Percentiles rank a stretch among this genome's conserved stretches.
Evolutionary conservation across 2,329 filamentous ascomycete species (phyloP).

Genomic region (Chaetomiaceae sp.): DNA sequence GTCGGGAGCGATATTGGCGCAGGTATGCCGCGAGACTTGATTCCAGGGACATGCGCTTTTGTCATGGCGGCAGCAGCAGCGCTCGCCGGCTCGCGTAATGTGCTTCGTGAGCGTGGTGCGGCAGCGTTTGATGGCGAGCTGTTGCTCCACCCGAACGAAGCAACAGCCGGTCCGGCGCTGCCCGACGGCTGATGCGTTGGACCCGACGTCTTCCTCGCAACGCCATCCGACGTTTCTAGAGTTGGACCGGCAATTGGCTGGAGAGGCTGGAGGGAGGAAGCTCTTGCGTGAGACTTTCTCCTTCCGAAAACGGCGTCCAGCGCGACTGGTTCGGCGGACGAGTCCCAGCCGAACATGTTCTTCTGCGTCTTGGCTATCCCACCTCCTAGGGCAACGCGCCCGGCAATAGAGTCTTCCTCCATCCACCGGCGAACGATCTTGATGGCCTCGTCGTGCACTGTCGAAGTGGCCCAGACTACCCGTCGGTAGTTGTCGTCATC

Average conservation of each 20-base stretch:
- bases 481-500: conserved; percentile 55
- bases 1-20: neutral
- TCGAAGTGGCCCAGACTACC: conserved; percentile 52
- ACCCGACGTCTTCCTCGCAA: neutral
- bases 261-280: conserved; percentile 22
- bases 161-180: conserved; percentile 12
- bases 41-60: neutral
- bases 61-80: neutral
- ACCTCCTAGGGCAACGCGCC: conserved; percentile 42
- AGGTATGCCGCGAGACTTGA: neutral
- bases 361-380: conserved; percentile 38
- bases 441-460: conserved; percentile 47
- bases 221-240: neutral
- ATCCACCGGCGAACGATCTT: conserved; percentile 60
- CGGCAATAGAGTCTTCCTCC: conserved; percentile 55
- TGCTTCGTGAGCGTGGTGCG: neutral
- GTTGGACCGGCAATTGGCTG: neutral
- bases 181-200: conserved; percentile 17
- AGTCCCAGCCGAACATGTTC: conserved; percentile 57
- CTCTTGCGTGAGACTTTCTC: conserved; percentile 27
- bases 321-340: conserved; percentile 43
- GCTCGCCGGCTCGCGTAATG: neutral
- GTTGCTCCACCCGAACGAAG: conserved; percentile 24
- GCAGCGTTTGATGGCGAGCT: neutral
- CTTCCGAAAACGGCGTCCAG: conserved; percentile 41